These are phyloP conservation scores for Tetrapisispora iriomotensis DNA, from an alignment of 805 yeast genomes.

Conservation along the genomic window DNA sequence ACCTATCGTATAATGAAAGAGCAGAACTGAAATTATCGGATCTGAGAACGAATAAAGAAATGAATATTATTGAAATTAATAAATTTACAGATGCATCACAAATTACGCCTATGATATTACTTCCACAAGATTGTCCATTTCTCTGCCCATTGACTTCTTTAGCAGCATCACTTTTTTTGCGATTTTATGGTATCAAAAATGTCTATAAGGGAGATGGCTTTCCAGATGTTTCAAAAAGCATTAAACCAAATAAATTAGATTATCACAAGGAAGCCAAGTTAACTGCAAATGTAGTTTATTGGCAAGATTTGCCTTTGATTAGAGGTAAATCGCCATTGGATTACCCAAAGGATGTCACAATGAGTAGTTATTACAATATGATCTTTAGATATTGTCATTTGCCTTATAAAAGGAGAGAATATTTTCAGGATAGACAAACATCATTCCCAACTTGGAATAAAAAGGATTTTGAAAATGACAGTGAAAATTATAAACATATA, in stretches of 20 bases:
- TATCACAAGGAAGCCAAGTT: constrained; percentile 1
- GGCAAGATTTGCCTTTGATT: constrained; percentile 19
- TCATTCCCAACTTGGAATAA: constrained; percentile 13
- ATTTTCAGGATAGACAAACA: constrained; percentile 12
- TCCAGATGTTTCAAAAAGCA: constrained; percentile 15
- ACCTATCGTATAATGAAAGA: constrained; percentile 18
- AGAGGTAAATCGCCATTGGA: constrained; percentile 21
- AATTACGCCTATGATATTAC: constrained; percentile 11
- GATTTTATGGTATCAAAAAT: constrained; percentile 24
- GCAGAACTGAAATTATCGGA: constrained; percentile 16
- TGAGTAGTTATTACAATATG: constrained; percentile 21
- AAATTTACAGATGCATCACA: constrained; percentile 2
- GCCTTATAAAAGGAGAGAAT: constrained; percentile 23
- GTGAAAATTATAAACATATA: not conserved
- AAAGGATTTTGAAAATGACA: constrained; percentile 5
- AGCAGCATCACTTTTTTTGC: constrained; percentile 22
- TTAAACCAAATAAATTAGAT: constrained; percentile 1
- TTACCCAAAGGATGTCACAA: constrained; percentile 24
- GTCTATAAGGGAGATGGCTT: constrained; percentile 24
- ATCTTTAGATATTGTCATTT: constrained; percentile 25
- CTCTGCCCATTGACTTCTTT: constrained; percentile 23
- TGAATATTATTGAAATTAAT: constrained; percentile 4
- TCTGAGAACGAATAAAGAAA: constrained; percentile 5
- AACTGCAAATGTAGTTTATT: constrained; percentile 3
- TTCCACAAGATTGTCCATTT: constrained; percentile 20